A percentile compares a stretch with the other conserved stretches of the same genome.
Evolutionary conservation across 1,284 basidiomycete species (phyloP).

Genomic region (Rhodotorula sp.): DNA sequence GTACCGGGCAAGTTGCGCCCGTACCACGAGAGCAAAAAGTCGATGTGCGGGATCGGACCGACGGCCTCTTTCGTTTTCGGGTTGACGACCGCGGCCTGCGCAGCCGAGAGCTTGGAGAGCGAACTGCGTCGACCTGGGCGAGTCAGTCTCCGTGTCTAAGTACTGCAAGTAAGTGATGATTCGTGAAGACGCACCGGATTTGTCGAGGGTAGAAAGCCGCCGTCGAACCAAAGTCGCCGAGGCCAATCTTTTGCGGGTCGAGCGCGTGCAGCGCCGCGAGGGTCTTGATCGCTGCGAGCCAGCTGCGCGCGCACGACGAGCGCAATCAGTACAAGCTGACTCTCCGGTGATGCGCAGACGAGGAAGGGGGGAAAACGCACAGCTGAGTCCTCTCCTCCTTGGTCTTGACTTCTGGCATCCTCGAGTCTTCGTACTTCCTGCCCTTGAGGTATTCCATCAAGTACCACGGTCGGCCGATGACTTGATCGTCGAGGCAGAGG

Average conservation of each 20-base stretch:
- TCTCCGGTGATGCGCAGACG: too few species aligned
- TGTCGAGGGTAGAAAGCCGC: conserved; percentile 84
- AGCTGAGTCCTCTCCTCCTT: conserved; percentile 67
- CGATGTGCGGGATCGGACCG: conserved; percentile 69
- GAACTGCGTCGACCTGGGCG: conserved; percentile 50
- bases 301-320: conserved; percentile 55
- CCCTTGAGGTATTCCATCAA: conserved; percentile 58
- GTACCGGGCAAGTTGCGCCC: conserved; percentile 61
- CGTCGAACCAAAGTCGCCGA: conserved; percentile 76
- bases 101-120: conserved; percentile 68
- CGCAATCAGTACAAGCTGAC: neutral
- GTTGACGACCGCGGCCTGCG: conserved; percentile 61
- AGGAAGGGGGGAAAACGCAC: conserved; percentile 52
- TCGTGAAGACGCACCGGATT: conserved; percentile 58
- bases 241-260: conserved; percentile 65
- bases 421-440: conserved; percentile 82
- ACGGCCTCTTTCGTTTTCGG: conserved; percentile 55
- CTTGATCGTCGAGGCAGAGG: conserved; percentile 67
- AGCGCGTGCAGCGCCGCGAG: conserved; percentile 74
- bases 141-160: neutral
- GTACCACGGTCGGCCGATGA: conserved; percentile 90
- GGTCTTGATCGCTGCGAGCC: conserved; percentile 70
- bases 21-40: conserved; percentile 77
- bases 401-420: conserved; percentile 66
- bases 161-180: too few species aligned